A percentile compares a stretch with the other conserved stretches of the same genome.
phyloP scores from a whole-genome alignment of 2,329 filamentous ascomycete genomes.

The Elsinoe ampelina region DNA sequence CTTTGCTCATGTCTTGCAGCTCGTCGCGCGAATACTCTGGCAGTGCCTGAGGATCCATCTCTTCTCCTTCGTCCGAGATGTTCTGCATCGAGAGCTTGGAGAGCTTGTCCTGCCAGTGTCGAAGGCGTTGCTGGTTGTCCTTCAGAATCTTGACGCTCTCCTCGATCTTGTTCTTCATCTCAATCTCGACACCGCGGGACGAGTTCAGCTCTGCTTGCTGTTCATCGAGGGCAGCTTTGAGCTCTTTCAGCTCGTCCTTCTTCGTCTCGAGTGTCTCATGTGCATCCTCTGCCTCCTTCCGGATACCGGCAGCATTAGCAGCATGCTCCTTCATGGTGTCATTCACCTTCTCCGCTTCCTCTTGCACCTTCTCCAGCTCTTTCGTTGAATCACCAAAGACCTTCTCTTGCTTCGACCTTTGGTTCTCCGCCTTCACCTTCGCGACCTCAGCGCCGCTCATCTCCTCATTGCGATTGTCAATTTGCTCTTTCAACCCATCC shows the following conservation, averaged over 20 bases:
- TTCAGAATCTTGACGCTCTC: conserved; percentile 82
- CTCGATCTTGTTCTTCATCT: conserved; percentile 97
- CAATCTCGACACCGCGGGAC: conserved; percentile 81
- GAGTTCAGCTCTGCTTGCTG: conserved; percentile 81
- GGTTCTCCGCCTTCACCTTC: conserved; percentile 89
- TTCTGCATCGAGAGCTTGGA: conserved; percentile 76
- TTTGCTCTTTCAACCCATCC: conserved; percentile 78
- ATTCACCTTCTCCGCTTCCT: conserved; percentile 69
- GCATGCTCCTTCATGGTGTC: conserved; percentile 69
- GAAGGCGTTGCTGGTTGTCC: conserved; percentile 76
- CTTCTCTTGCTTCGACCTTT: conserved; percentile 77
- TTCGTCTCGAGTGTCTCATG: conserved; percentile 66
- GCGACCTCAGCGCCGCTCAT: conserved; percentile 79
- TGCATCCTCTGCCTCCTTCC: conserved; percentile 67
- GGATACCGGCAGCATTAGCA: conserved; percentile 63
- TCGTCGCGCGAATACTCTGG: conserved; percentile 70
- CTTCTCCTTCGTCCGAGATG: conserved; percentile 50
- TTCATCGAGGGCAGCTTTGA: conserved; percentile 81
- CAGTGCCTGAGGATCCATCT: conserved; percentile 50
- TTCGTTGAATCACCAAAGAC: conserved; percentile 67
- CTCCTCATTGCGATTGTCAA: conserved; percentile 68
- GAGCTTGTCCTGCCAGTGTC: conserved; percentile 85
- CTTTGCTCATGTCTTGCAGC: conserved; percentile 54
- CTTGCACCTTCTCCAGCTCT: conserved; percentile 62
- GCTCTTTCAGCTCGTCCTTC: conserved; percentile 65